These are phyloP conservation scores for Rutstroemia sp. DNA, from an alignment of 2,329 filamentous ascomycete genomes.

Conservation along the genomic window DNA sequence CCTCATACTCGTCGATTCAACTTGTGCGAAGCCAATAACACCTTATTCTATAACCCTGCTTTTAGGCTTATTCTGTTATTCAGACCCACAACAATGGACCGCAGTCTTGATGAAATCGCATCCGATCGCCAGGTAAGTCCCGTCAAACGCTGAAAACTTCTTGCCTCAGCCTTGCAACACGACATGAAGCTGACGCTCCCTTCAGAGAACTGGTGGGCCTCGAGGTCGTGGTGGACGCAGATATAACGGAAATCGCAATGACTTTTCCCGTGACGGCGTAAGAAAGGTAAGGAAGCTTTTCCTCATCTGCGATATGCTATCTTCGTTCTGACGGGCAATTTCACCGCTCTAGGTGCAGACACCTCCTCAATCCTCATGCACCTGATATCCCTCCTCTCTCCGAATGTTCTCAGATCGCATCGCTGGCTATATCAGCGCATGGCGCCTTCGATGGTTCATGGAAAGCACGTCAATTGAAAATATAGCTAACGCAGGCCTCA, in stretches of 20 bases:
- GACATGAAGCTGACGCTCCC: conserved; percentile 8
- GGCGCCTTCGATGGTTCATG: conserved; percentile 29
- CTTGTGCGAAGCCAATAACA: not conserved
- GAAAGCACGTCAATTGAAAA: conserved; percentile 33
- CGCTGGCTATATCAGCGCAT: conserved; percentile 24
- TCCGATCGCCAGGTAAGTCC: conserved; percentile 48
- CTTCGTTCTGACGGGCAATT: conserved; percentile 11
- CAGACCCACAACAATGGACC: conserved; percentile 20
- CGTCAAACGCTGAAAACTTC: not conserved
- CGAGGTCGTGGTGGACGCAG: conserved; percentile 28
- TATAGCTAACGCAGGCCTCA: conserved; percentile 39
- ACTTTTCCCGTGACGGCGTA: conserved; percentile 72
- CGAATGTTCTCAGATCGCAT: conserved; percentile 31
- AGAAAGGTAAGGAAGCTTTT: conserved; percentile 62
- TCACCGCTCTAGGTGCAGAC: conserved; percentile 27
- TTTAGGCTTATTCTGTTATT: not conserved
- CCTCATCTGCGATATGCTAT: not conserved
- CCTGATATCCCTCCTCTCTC: conserved; percentile 17
- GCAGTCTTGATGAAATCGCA: conserved; percentile 57
- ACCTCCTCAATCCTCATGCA: conserved; percentile 31
- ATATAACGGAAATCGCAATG: conserved; percentile 27
- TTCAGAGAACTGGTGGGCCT: conserved; percentile 25
- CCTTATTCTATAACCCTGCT: not conserved
- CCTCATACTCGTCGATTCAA: not conserved
- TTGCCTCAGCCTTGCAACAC: conserved; percentile 23